phyloP scores from a whole-genome alignment of 306 rosid species.

The Castanospermum australe region DNA sequence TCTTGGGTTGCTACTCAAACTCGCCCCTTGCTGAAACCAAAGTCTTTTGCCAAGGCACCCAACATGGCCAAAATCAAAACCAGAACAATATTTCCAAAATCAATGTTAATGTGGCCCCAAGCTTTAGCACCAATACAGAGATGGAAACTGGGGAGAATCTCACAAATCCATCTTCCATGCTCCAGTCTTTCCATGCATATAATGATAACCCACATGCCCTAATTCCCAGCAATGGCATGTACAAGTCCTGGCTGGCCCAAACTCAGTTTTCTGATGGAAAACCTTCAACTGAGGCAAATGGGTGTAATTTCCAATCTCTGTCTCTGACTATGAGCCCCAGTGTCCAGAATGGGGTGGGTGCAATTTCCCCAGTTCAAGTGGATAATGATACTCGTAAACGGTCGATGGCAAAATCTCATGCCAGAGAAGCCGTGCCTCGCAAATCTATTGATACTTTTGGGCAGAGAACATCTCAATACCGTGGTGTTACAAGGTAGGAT shows the following conservation, averaged over 20 bases:
- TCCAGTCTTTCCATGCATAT: constrained; percentile 50
- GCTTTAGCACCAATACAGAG: constrained; percentile 40
- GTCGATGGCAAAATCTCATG: constrained; percentile 46
- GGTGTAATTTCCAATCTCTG: constrained; percentile 58
- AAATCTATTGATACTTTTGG: constrained; percentile 96
- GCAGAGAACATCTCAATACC: constrained; percentile 94
- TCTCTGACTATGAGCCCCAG: constrained; percentile 71
- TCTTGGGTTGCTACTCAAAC: constrained; percentile 88
- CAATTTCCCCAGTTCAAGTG: constrained; percentile 42
- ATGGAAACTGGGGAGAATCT: constrained; percentile 40
- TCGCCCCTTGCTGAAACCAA: constrained; percentile 52
- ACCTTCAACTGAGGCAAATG: constrained; percentile 45
- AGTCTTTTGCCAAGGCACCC: constrained; percentile 46
- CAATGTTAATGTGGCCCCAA: constrained; percentile 60
- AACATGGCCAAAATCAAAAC: constrained; percentile 39
- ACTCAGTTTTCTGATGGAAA: constrained; percentile 46
- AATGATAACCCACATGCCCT: constrained; percentile 45
- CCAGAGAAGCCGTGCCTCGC: constrained; percentile 78
- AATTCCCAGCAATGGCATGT: constrained; percentile 41
- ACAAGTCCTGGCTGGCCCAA: constrained; percentile 82
- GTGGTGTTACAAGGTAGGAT: constrained; percentile 88
- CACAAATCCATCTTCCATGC: constrained; percentile 37
- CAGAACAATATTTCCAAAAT: constrained; percentile 42
- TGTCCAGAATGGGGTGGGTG: constrained; percentile 46
- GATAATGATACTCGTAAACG: constrained; percentile 64